A percentile compares a stretch with the other conserved stretches of the same genome.
Evolutionary conservation across 2,329 filamentous ascomycete genomes (phyloP).

Genomic region (Neofusicoccum sp.): DNA sequence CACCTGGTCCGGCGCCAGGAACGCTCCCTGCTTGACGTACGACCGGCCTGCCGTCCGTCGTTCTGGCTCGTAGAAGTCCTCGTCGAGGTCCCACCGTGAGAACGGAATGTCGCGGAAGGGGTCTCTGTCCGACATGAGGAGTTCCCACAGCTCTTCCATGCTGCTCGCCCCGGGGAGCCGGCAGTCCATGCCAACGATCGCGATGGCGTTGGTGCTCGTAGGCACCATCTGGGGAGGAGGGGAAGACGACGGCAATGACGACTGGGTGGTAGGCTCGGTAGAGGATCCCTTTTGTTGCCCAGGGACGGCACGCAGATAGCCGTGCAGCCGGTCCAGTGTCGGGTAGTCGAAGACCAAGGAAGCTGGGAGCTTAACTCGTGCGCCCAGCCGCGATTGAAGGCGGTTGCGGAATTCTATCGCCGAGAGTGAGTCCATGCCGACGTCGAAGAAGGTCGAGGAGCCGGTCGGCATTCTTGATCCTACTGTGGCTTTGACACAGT

Average conservation of each 20-base stretch:
- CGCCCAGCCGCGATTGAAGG: neutral
- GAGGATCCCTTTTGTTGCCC: neutral
- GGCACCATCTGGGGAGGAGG: no score
- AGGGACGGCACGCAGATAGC: neutral
- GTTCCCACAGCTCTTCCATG: neutral
- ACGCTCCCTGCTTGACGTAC: neutral
- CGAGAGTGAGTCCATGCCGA: neutral
- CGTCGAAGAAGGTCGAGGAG: neutral
- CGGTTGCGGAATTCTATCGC: neutral
- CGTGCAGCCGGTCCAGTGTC: neutral
- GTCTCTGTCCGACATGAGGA: neutral
- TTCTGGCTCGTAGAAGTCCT: neutral
- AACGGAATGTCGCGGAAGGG: neutral
- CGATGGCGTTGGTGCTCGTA: no score
- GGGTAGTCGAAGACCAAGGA: neutral
- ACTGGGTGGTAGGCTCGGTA: no score
- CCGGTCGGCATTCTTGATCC: neutral
- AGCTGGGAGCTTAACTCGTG: neutral
- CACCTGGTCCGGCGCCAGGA: neutral
- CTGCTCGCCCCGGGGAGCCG: neutral
- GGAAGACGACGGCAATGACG: no score
- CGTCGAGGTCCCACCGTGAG: neutral
- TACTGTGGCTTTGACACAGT: neutral
- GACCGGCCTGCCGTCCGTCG: neutral
- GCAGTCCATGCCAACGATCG: no score